These are phyloP conservation scores for Amylostereum chailletii DNA, from an alignment of 1,284 basidiomycete genomes.

Conservation along the genomic window DNA sequence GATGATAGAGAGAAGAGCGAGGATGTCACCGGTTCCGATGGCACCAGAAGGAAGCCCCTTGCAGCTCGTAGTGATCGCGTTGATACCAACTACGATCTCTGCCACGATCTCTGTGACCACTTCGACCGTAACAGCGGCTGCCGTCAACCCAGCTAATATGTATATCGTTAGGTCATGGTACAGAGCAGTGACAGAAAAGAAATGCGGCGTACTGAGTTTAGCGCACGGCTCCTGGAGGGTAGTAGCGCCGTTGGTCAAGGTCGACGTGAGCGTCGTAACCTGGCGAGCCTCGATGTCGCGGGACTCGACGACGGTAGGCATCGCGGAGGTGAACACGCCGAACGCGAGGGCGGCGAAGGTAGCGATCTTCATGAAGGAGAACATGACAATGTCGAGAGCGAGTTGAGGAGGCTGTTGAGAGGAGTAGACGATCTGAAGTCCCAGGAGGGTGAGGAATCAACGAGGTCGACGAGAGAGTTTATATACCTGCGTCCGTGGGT, in stretches of 20 bases:
- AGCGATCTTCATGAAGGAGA: slow-evolving; percentile 7
- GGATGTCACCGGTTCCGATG: not conserved
- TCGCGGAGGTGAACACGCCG: slow-evolving; percentile 12
- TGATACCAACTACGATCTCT: not conserved
- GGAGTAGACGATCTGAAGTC: no score
- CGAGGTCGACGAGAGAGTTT: no score
- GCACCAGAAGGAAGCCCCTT: not conserved
- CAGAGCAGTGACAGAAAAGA: no score
- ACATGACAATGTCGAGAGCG: slow-evolving; percentile 3
- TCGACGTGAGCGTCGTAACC: not conserved
- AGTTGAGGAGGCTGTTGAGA: not conserved
- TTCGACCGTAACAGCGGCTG: not conserved
- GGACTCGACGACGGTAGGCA: slow-evolving; percentile 11
- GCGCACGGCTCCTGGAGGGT: not conserved
- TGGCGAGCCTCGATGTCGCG: not conserved
- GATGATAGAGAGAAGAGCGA: not conserved
- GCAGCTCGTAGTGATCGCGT: not conserved
- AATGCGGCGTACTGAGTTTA: not conserved
- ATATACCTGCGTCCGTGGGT: no score
- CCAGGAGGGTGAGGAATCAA: no score
- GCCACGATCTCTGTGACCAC: not conserved
- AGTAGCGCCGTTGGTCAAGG: not conserved
- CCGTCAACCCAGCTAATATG: not conserved
- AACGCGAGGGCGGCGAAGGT: slow-evolving; percentile 13
- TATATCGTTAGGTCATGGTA: no score